Conservation (phyloP, 108 stramenopile species). For the Conticribra guillardii region DNA sequence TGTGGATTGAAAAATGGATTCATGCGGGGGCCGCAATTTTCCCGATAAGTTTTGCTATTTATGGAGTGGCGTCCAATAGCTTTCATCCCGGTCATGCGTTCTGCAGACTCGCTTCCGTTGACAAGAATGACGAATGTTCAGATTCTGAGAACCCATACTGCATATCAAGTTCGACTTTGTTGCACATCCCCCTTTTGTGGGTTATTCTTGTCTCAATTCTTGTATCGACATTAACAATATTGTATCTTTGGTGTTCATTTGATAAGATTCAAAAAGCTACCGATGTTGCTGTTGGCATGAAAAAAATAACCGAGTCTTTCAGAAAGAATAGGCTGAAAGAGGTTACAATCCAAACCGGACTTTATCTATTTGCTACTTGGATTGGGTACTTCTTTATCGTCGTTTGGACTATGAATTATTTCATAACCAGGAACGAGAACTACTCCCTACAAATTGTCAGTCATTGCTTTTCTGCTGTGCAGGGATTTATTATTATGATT, state of each 20-base stretch:
- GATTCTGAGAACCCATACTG: too few relatives aligned
- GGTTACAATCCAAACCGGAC: slow-evolving; percentile 14
- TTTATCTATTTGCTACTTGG: slow-evolving; percentile 8
- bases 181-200: neutral
- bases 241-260: slow-evolving; percentile 20
- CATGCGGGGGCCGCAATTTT: neutral
- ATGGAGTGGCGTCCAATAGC: neutral
- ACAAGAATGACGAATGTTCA: too few relatives aligned
- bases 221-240: slow-evolving; percentile 1
- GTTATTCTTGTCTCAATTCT: neutral
- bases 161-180: too few relatives aligned
- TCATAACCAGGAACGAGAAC: neutral
- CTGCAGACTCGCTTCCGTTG: too few relatives aligned
- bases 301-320: slow-evolving; percentile 8
- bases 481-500: slow-evolving; percentile 10
- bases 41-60: neutral
- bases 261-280: slow-evolving; percentile 15
- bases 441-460: neutral
- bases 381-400: slow-evolving; percentile 4
- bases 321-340: slow-evolving; percentile 10
- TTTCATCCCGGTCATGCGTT: neutral
- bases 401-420: neutral
- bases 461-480: slow-evolving; percentile 3
- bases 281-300: slow-evolving; percentile 25
- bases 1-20: slow-evolving; percentile 40